Conservation (phyloP, 192 early-diverging fungal genomes). For the Jimgerdemannia lactiflua region DNA sequence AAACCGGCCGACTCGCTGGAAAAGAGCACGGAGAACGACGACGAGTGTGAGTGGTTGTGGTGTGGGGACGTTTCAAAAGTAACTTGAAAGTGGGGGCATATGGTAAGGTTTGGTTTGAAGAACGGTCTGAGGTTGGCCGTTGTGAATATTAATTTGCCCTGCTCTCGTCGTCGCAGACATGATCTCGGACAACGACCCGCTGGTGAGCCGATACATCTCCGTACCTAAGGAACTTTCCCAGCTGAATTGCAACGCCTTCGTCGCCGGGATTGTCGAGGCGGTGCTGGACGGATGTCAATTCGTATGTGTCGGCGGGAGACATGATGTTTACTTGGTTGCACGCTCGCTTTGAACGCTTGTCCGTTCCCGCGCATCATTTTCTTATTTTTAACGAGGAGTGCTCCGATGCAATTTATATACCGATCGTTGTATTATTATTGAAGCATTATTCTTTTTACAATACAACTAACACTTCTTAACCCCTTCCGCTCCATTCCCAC, state of each 20-base stretch:
- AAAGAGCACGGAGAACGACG: constrained; percentile 94
- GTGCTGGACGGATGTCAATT: constrained; percentile 89
- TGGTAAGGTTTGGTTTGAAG: no score
- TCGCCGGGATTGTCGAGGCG: constrained; percentile 96
- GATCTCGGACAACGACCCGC: constrained; percentile 98
- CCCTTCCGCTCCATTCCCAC: background rate
- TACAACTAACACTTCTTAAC: no score
- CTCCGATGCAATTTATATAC: no score
- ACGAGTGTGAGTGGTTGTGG: constrained; percentile 82
- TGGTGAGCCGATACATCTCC: constrained; percentile 87
- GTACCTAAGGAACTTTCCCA: constrained; percentile 91
- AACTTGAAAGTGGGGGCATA: no score
- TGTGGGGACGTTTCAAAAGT: constrained; percentile 3
- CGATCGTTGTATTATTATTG: no score
- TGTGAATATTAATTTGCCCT: no score
- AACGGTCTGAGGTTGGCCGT: background rate
- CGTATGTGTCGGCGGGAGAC: constrained; percentile 45
- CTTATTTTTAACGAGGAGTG: background rate
- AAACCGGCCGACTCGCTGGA: constrained; percentile 96
- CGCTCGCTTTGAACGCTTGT: background rate
- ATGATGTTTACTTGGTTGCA: background rate
- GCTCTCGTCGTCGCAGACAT: constrained; percentile 88
- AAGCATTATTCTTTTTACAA: no score
- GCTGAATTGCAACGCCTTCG: constrained; percentile 92
- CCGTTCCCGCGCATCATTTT: background rate